Evolutionary conservation across 306 rosid genomes (phyloP).

Genomic region (Gastrolobium villosum): DNA sequence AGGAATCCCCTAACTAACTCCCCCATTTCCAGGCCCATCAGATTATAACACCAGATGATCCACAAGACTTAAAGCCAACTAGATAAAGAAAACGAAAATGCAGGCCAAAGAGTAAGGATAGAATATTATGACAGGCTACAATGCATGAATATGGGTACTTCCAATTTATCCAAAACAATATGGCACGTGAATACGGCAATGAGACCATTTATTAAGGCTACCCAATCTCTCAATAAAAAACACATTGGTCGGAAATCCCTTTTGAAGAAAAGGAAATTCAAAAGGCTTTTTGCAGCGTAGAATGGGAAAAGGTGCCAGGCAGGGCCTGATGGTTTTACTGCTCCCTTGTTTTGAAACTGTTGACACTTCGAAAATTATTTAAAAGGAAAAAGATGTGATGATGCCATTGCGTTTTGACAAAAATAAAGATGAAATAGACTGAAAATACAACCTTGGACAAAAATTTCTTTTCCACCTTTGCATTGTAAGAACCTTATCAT

Average conservation of each 20-base stretch:
- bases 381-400: not conserved
- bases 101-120: not conserved
- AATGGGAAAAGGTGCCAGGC: not conserved
- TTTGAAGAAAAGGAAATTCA: not conserved
- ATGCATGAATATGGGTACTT: no score
- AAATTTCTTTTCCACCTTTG: not conserved
- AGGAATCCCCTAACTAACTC: no score
- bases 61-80: conserved; percentile 2
- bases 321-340: conserved; percentile 25
- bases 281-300: not conserved
- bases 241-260: not conserved
- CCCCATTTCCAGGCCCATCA: no score
- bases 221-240: conserved; percentile 10
- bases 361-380: not conserved
- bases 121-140: no score
- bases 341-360: not conserved
- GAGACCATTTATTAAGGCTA: not conserved
- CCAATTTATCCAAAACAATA: no score
- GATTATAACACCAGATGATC: not conserved
- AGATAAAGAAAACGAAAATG: not conserved
- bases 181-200: not conserved
- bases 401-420: not conserved
- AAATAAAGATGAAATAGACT: not conserved
- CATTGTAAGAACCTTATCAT: not conserved
- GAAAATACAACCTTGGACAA: not conserved